Conservation (phyloP, 2,329 filamentous ascomycete species). For the Colletotrichum sp. region DNA sequence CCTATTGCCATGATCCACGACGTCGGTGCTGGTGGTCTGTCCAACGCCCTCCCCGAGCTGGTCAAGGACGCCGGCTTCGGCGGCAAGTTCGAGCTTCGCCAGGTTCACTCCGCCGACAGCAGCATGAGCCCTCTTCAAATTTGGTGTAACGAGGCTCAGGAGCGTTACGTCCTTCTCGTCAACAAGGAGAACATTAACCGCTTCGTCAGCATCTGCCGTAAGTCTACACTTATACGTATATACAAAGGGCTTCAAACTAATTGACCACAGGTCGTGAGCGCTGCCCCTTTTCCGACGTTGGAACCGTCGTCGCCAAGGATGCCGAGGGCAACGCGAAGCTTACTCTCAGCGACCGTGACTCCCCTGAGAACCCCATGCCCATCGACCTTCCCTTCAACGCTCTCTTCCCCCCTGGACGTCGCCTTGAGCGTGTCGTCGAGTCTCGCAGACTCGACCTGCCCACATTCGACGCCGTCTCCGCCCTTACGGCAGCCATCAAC, state of each 20-base stretch:
- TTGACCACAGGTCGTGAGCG: conserved; percentile 72
- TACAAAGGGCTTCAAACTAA: neutral
- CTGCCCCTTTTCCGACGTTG: conserved; percentile 92
- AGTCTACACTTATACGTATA: conserved; percentile 27
- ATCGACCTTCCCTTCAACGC: conserved; percentile 91
- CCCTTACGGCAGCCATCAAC: conserved; percentile 70
- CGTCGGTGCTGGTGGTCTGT: conserved; percentile 89
- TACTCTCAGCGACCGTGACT: conserved; percentile 82
- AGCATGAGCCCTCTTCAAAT: conserved; percentile 97
- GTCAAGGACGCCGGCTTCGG: conserved; percentile 92
- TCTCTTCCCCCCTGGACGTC: conserved; percentile 87
- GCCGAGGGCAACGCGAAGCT: conserved; percentile 72
- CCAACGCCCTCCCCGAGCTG: conserved; percentile 76
- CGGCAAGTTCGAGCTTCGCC: conserved; percentile 91
- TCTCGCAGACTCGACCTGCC: conserved; percentile 72
- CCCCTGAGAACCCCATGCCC: conserved; percentile 73
- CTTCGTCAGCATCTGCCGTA: conserved; percentile 70
- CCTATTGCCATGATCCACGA: conserved; percentile 98
- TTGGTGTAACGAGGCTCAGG: conserved; percentile 97
- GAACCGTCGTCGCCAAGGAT: conserved; percentile 70
- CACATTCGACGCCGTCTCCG: conserved; percentile 71
- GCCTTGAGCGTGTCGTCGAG: conserved; percentile 76
- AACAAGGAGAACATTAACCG: conserved; percentile 80
- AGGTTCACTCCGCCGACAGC: conserved; percentile 87
- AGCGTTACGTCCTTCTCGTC: conserved; percentile 92